A percentile compares a stretch with the other conserved stretches of the same genome.
Conservation (phyloP, 441 rosid genomes). For the Syzygium malaccense region DNA sequence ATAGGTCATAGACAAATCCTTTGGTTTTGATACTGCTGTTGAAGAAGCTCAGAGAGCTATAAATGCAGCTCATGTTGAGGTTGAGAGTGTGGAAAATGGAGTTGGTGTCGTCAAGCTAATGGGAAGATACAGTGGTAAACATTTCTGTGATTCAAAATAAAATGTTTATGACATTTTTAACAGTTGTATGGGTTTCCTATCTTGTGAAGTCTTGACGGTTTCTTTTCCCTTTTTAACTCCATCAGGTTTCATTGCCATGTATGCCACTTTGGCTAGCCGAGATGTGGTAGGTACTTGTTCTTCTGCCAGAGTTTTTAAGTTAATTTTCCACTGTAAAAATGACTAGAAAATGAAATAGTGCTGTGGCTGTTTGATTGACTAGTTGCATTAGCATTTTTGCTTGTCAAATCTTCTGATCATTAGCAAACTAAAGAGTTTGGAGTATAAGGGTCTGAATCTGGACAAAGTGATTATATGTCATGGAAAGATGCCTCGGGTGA, state of each 20-base stretch:
- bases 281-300: conserved; percentile 55
- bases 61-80: conserved; percentile 80
- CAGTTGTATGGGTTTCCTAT: not conserved
- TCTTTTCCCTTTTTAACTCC: conserved; percentile 3
- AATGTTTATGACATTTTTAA: not conserved
- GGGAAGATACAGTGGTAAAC: conserved; percentile 74
- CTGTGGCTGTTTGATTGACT: not conserved
- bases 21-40: conserved; percentile 75
- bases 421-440: not conserved
- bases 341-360: not conserved
- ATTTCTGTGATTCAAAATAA: not conserved
- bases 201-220: not conserved
- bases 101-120: conserved; percentile 67
- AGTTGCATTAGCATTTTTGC: not conserved
- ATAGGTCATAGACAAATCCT: conserved; percentile 67
- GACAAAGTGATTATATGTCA: not conserved
- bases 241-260: conserved; percentile 68
- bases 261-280: conserved; percentile 67
- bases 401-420: not conserved
- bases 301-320: not conserved
- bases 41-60: conserved; percentile 79
- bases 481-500: not conserved
- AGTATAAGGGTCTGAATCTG: not conserved
- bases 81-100: conserved; percentile 71
- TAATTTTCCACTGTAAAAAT: not conserved